Evolutionary conservation across 2,329 filamentous ascomycete genomes (phyloP).

Genomic region (Thyridium curvatum): DNA sequence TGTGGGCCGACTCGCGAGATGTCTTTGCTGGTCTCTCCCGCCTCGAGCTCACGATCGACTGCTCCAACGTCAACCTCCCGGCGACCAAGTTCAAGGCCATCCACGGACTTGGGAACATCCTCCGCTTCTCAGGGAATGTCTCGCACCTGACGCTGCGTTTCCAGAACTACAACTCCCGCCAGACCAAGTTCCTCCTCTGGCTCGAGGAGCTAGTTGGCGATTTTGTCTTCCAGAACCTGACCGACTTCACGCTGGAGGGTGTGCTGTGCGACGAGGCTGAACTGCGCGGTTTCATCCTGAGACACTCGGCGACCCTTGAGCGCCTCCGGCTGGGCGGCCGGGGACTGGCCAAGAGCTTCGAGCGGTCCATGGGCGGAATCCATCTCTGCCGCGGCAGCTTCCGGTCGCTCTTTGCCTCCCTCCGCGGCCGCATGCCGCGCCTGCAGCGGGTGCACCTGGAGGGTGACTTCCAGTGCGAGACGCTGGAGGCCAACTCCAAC

Average conservation of each 20-base stretch:
- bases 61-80: conserved; percentile 28
- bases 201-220: conserved; percentile 28
- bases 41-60: conserved; percentile 33
- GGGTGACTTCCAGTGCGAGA: conserved; percentile 37
- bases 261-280: conserved; percentile 36
- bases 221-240: conserved; percentile 29
- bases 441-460: conserved; percentile 37
- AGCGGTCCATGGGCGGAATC: conserved; percentile 34
- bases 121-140: conserved; percentile 29
- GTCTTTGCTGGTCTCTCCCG: conserved; percentile 31
- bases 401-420: conserved; percentile 31
- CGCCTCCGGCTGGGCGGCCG: conserved; percentile 37
- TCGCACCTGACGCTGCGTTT: conserved; percentile 33
- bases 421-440: conserved; percentile 27
- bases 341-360: conserved; percentile 30
- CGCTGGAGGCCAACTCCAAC: conserved; percentile 25
- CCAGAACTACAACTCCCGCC: conserved; percentile 29
- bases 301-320: conserved; percentile 30
- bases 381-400: conserved; percentile 38
- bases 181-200: conserved; percentile 31
- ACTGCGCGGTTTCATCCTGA: conserved; percentile 32
- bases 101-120: conserved; percentile 34
- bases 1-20: conserved; percentile 34
- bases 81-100: conserved; percentile 29
- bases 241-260: conserved; percentile 34